These are phyloP conservation scores for Fagopyrum esculentum DNA, from an alignment of 148 eudicot genomes.

Conservation along the genomic window DNA sequence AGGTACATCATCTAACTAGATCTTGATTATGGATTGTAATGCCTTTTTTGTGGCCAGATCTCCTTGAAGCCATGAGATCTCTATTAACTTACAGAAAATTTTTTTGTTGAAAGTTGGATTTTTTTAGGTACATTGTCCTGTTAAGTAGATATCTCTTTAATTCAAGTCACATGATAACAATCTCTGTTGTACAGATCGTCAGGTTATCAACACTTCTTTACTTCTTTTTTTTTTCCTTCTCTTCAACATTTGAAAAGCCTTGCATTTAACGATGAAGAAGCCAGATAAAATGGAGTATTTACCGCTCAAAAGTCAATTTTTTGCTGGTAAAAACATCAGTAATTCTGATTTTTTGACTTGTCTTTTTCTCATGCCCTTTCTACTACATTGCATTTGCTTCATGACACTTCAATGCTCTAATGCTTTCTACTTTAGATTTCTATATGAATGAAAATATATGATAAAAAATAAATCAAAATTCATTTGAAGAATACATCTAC, in stretches of 20 bases:
- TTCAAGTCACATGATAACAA: constrained; percentile 8
- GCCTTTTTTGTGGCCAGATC: neutral
- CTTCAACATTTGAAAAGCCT: constrained; percentile 4
- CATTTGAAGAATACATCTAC: neutral
- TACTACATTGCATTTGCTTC: constrained; percentile 5
- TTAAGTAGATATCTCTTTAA: constrained; percentile 12
- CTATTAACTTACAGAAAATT: neutral
- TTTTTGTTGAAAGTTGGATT: neutral
- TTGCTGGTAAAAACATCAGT: constrained; percentile 6
- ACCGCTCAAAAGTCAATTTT: neutral
- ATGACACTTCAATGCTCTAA: neutral
- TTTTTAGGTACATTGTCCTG: constrained; percentile 9
- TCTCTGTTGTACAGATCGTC: constrained; percentile 2
- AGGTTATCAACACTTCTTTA: constrained; percentile 4
- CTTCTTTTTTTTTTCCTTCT: neutral
- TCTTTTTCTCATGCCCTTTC: neutral
- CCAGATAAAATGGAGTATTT: neutral
- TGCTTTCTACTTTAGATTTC: neutral
- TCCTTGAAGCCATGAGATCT: constrained; percentile 2
- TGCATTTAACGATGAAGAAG: constrained; percentile 3
- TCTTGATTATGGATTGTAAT: constrained; percentile 7
- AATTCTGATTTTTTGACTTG: neutral
- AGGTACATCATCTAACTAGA: neutral
- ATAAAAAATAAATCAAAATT: neutral
- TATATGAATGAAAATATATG: neutral